Evolutionary conservation across 2,329 filamentous ascomycete species (phyloP).

Genomic region (Arthrobotrys megalospora): DNA sequence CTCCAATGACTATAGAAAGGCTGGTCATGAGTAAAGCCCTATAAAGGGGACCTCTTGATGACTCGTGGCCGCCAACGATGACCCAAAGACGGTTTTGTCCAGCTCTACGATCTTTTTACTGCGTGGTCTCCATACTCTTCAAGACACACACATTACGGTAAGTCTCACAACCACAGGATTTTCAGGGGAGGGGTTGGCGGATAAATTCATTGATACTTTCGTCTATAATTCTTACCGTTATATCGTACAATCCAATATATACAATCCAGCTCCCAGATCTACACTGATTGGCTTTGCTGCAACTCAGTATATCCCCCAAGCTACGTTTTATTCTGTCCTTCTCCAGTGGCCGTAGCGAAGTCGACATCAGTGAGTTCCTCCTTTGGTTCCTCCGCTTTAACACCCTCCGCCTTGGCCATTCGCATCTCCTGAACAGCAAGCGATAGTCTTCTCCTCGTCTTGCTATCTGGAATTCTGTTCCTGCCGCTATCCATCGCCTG

Average conservation of each 20-base stretch:
- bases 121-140: too few relatives aligned
- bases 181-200: too few relatives aligned
- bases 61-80: too few relatives aligned
- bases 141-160: too few relatives aligned
- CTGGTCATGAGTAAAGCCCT: too few relatives aligned
- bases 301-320: background rate
- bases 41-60: too few relatives aligned
- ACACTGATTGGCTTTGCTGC: background rate
- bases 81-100: too few relatives aligned
- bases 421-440: slow-evolving; percentile 66
- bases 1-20: too few relatives aligned
- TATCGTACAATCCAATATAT: slow-evolving; percentile 59
- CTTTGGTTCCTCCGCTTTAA: slow-evolving; percentile 59
- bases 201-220: background rate
- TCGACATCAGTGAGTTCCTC: slow-evolving; percentile 59
- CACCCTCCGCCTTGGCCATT: slow-evolving; percentile 61
- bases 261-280: slow-evolving; percentile 14
- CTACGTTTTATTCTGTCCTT: slow-evolving; percentile 23
- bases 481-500: slow-evolving; percentile 70
- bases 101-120: too few relatives aligned
- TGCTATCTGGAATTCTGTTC: slow-evolving; percentile 73
- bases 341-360: slow-evolving; percentile 34
- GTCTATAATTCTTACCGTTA: background rate
- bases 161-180: too few relatives aligned
- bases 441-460: slow-evolving; percentile 69